Evolutionary conservation across 495 filamentous ascomycete genomes (phyloP), one percentile per base, ranked within the genome.

Genomic region (Tuber indicum): DNA sequence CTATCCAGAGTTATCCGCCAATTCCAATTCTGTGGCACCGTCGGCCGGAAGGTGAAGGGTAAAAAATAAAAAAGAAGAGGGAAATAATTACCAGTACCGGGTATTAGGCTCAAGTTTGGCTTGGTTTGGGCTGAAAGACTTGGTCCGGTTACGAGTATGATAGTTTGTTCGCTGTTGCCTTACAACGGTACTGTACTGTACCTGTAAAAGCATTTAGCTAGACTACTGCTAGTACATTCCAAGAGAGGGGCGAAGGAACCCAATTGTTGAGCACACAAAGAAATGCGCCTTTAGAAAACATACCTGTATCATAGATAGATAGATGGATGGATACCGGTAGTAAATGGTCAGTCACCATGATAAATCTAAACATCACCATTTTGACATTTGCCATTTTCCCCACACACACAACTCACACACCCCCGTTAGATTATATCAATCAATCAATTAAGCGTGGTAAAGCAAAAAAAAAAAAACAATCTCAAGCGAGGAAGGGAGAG

Each of bases 341-440:
- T 49, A 49, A 16, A 49, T 49, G n/a, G 58, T 66, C 8, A 66
- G 58, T 66, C 58, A 66, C 2, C 58, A 66, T 66, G n/a, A 66
- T 32, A 66, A 66, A 66, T 66, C 58, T 66, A 66, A 16, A 66
- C 26, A 66, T 66, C 58, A 66, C 58, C 58, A 66, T 66, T 66
- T 66, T 17, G 58, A 66, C 58, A 66, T 66, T 32, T 66, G 4
- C 58, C 58, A 32, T 66, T 66, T 66, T 26, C 58, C 52, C 58
- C 58, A 32, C 58, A 66, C 58, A 41, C 58, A 43, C 42, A 43
- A 32, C 58, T 32, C 58, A 41, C 58, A 43, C 42, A 43, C 42
- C 0, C 58, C n/a, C 9, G 23, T 26, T 26, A n/a, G 49, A 58
- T 9, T 8, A 66, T n/a, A 52, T 52, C 19, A 47, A 47, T 52